Base-by-base conservation (phyloP, 169 alveolate species). In the Babesia ovata region DNA sequence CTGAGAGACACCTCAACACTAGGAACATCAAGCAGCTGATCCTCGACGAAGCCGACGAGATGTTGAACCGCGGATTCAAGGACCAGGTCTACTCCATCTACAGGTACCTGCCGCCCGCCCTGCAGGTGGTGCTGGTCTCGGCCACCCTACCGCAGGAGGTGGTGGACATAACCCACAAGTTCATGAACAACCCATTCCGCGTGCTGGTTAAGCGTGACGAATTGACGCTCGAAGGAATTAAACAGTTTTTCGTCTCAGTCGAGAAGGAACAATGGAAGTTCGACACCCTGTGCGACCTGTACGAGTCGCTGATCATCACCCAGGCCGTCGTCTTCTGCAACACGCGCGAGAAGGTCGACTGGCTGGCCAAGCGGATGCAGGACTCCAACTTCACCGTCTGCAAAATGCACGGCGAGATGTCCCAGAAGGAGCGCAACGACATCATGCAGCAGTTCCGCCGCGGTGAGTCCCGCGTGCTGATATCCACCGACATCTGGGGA, bases 261-360 rank as follows among this genome's bases (percentile, higher is more conserved):
- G 99, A 98, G 91, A 95, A 97, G 88, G 99, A 98, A 90, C 98
- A 97, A 88, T 95, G 99, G 99, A 98, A 98, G 91, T 98, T 96
- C 89, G 99, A 97, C 58, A 97, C 99, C 14, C 94, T 98, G 33
- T 95, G 99, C 84, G 99, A 98, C 84, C 93, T 98, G 63, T 98
- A 97, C 86, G 99, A 98, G 89, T 95, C 99, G 11, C 91, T 97
- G 54, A 96, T 99, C 36, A 96, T 98, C 65, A 97, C 99, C 9
- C 99, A 98, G 93, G 98, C 99, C 11, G 99, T 98, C 54, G 96
- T 98, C 59, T 98, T 98, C 92, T 98, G 99, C 92, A 97, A 98
- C 88, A 97, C 98, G 49, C 93, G 95, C 75, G 93, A 92, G 65
- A 97, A 95, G 81, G 99, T 96, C 21, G 98, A 96, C 70, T 97